A percentile compares a stretch with the other conserved stretches of the same genome.
Evolutionary conservation across 2,329 filamentous ascomycete genomes (phyloP).

Genomic region (Colletotrichum brevisporum): DNA sequence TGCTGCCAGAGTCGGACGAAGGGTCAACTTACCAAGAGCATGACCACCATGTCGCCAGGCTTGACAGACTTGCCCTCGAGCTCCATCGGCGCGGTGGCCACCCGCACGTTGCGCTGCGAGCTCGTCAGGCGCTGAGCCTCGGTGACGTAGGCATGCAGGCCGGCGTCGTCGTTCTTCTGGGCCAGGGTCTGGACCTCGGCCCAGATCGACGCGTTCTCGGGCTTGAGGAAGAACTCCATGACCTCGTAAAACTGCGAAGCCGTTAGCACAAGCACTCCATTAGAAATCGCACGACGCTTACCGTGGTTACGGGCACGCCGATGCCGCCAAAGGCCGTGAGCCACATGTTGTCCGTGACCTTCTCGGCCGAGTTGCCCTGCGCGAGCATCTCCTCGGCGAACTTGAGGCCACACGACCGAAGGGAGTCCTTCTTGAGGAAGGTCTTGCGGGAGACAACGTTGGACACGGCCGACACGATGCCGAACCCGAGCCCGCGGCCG

Average conservation of each 20-base stretch:
- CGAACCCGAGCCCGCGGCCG: conserved; percentile 50
- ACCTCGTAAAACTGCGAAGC: conserved; percentile 58
- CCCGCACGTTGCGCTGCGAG: conserved; percentile 55
- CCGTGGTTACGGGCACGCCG: conserved; percentile 55
- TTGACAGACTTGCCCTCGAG: conserved; percentile 56
- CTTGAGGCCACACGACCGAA: conserved; percentile 56
- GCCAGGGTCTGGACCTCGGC: conserved; percentile 57
- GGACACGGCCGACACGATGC: conserved; percentile 48
- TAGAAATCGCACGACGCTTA: conserved; percentile 42
- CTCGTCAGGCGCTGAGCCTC: conserved; percentile 59
- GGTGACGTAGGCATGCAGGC: conserved; percentile 54
- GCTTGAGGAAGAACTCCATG: conserved; percentile 57
- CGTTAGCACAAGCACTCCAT: neutral
- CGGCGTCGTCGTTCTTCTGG: conserved; percentile 51
- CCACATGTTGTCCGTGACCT: conserved; percentile 54
- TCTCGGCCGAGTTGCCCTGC: conserved; percentile 50
- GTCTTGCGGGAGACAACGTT: conserved; percentile 48
- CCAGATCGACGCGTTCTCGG: conserved; percentile 58
- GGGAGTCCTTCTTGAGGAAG: conserved; percentile 49
- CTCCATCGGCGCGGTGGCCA: conserved; percentile 50
- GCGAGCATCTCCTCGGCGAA: conserved; percentile 54
- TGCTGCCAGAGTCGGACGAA: neutral
- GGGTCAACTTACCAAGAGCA: conserved; percentile 54
- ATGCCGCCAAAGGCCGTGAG: conserved; percentile 56
- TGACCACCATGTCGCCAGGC: conserved; percentile 56